These are phyloP conservation scores for Fusarium burgessii DNA, from an alignment of 2,329 filamentous ascomycete genomes.

Conservation along the genomic window DNA sequence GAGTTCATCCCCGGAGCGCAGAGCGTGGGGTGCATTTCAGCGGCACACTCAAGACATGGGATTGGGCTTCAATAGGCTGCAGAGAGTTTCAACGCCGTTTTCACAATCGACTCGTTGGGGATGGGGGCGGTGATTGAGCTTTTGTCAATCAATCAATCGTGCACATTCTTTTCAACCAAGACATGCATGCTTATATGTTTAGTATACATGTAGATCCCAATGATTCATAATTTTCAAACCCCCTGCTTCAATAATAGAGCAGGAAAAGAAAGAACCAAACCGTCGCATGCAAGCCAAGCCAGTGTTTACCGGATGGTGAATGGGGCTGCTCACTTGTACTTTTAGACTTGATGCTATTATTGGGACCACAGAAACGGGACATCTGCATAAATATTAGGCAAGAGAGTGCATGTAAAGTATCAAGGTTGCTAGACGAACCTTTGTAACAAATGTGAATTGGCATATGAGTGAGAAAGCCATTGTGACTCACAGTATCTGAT, in stretches of 20 bases:
- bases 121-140: not conserved
- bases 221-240: not conserved
- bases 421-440: fast-evolving
- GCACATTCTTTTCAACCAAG: not conserved
- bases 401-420: fast-evolving
- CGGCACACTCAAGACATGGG: not conserved
- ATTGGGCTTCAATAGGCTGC: not conserved
- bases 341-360: no score
- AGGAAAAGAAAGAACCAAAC: not conserved
- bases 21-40: not conserved
- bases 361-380: no score
- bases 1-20: not conserved
- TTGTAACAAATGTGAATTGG: fast-evolving
- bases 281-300: not conserved
- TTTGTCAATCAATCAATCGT: no score
- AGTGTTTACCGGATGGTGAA: no score
- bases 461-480: no score
- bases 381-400: fast-evolving
- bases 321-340: not conserved
- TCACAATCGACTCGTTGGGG: not conserved
- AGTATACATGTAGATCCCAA: not conserved
- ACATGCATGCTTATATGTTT: fast-evolving
- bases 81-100: not conserved
- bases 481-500: not conserved
- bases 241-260: fast-evolving